These are phyloP conservation scores for Blastobotrys chiropterorum DNA, from an alignment of 805 yeast species.

Conservation along the genomic window DNA sequence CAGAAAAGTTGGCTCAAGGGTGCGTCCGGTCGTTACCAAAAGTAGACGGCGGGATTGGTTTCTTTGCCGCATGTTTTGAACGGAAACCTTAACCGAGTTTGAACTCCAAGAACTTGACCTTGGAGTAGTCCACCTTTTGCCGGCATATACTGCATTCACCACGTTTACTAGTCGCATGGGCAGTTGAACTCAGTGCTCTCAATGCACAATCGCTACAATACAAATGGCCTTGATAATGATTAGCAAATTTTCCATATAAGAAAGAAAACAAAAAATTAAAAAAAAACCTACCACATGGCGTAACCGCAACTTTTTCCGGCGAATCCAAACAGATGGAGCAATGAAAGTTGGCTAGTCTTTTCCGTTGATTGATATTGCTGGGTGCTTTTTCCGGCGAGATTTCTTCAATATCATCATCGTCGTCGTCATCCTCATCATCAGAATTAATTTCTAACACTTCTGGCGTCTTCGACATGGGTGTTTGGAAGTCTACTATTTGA, in stretches of 20 bases:
- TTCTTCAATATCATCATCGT: conserved; percentile 12
- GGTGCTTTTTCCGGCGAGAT: conserved; percentile 13
- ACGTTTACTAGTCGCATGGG: conserved; percentile 18
- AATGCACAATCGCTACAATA: conserved; percentile 33
- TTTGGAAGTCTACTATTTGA: neutral
- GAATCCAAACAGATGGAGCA: conserved; percentile 34
- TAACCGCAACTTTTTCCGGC: conserved; percentile 28
- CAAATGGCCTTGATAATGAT: conserved; percentile 23
- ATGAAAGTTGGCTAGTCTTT: conserved; percentile 14
- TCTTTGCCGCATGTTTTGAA: conserved; percentile 90
- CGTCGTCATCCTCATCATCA: neutral
- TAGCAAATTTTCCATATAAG: too few species aligned
- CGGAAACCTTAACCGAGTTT: conserved; percentile 8
- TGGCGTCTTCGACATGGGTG: neutral
- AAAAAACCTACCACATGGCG: conserved; percentile 26
- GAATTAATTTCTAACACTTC: neutral
- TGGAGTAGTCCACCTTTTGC: conserved; percentile 23
- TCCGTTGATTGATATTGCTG: conserved; percentile 8
- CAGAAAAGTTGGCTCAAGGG: conserved; percentile 64
- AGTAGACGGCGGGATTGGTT: conserved; percentile 97
- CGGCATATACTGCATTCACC: conserved; percentile 35
- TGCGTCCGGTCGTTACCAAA: conserved; percentile 82
- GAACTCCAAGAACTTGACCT: conserved; percentile 25
- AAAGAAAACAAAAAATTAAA: neutral
- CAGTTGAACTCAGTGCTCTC: conserved; percentile 26